Base-by-base conservation (phyloP, 148 eudicot genomes). In the Spergularia marina region DNA sequence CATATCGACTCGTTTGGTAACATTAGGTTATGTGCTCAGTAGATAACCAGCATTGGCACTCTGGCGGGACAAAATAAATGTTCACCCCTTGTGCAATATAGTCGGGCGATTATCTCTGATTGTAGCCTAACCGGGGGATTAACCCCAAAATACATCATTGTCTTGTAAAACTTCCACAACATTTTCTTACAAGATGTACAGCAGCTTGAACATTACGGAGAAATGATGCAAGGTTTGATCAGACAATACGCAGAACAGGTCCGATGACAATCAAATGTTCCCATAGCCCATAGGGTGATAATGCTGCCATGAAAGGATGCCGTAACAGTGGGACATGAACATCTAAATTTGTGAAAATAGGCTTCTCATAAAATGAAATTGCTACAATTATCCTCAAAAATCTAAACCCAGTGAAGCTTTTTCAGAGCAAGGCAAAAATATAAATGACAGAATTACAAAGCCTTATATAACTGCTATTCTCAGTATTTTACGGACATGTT, bases 401-500 rank as follows among this genome's bases (percentile, higher is more conserved):
- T 17, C 79, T 71, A 36, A 34, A 58, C 6, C 64, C 16, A 59
- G 17, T 15, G 36, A 20, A 53, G 44, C 25, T 72, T 40, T 40
- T 40, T 12, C 41, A 59, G 25, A 56, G 59, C 18, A 62, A 69
- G 64, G 39, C 40, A 65, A 65, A 20, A 49, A 77, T n/a, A 71
- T 15, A 55, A 47, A 51, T 5, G 11, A 44, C 54, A n/a, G 54
- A 51, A 54, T 68, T 62, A 74, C 78, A 82, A 74, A 73, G 62
- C 25, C 34, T 49, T 68, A 65, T 20, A 61, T 56, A 52, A 69
- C 53, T 1, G 62, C 23, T 55, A 53, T 52, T 39, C 53, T 16
- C 53, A 58, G 20, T 65, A 76, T 72, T 78, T 72, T 70, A 71
- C 78, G 75, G 68, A 57, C 68, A 79, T 56, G 40, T 11, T 16